Conservation (phyloP, 2,329 filamentous ascomycete genomes). For the Fusarium temperatum region DNA sequence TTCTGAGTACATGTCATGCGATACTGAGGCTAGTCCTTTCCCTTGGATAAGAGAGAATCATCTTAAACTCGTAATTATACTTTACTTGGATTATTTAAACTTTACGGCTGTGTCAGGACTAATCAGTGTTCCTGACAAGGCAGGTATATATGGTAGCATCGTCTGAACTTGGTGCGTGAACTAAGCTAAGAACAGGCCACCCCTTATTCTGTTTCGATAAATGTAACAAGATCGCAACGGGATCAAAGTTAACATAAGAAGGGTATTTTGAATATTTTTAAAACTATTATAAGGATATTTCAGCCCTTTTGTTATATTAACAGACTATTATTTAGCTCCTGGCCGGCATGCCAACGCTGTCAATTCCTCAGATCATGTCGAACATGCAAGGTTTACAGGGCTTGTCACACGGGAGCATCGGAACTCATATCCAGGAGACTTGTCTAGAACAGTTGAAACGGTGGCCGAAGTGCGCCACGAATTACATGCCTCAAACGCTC, state of each 20-base stretch:
- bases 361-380: neutral
- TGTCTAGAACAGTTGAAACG: neutral
- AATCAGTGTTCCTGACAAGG: neutral
- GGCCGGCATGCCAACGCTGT: accelerated
- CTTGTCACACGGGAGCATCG: no score
- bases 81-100: neutral
- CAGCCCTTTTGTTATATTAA: accelerated
- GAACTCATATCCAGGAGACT: neutral
- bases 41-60: no score
- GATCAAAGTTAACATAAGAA: neutral
- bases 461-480: neutral
- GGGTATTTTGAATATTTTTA: neutral
- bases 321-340: neutral
- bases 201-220: accelerated
- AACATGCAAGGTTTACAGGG: neutral
- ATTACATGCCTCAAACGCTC: neutral
- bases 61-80: neutral
- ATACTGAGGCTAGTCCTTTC: no score
- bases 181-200: neutral
- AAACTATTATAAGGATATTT: neutral
- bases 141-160: neutral
- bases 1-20: neutral
- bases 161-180: neutral
- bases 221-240: neutral
- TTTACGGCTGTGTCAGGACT: accelerated